Percentiles rank a stretch among this genome's conserved stretches.
Conservation (phyloP, 2,329 filamentous ascomycete species). For the Xylogone sp. region DNA sequence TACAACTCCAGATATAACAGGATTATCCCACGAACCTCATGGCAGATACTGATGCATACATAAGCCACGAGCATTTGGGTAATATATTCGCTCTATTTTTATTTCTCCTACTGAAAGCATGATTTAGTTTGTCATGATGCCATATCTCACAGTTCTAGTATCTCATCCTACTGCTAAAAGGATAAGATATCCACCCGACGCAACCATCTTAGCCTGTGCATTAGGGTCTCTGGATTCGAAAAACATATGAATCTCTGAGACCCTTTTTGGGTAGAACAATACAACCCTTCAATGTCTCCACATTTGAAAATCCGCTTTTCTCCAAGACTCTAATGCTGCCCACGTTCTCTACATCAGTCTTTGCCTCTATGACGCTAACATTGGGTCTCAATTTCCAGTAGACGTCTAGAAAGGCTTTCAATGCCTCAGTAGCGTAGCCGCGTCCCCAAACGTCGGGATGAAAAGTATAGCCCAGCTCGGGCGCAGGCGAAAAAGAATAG, state of each 20-base stretch:
- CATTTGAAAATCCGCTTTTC: conserved; percentile 23
- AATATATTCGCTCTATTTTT: too few species aligned
- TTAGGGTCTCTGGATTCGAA: too few species aligned
- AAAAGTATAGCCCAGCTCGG: conserved; percentile 11
- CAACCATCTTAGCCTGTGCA: too few species aligned
- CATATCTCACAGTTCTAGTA: too few species aligned
- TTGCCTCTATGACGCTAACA: conserved; percentile 9
- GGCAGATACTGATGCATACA: too few species aligned
- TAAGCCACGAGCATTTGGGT: too few species aligned
- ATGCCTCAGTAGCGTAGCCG: conserved; percentile 11
- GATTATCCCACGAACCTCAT: too few species aligned
- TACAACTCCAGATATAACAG: too few species aligned
- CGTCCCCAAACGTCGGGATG: conserved; percentile 9
- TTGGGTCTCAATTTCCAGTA: conserved; percentile 7
- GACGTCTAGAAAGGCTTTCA: not conserved
- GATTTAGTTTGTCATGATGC: too few species aligned
- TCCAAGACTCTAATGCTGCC: conserved; percentile 21
- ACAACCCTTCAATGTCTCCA: conserved; percentile 2
- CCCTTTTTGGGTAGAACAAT: not conserved
- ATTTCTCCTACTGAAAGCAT: too few species aligned
- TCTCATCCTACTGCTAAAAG: too few species aligned
- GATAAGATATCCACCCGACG: too few species aligned
- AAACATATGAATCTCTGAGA: not conserved
- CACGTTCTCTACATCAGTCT: conserved; percentile 20
- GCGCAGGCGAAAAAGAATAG: not conserved